These are phyloP conservation scores for Plectosphaerella cucumerina DNA, from an alignment of 2,329 filamentous ascomycete species.

Conservation along the genomic window DNA sequence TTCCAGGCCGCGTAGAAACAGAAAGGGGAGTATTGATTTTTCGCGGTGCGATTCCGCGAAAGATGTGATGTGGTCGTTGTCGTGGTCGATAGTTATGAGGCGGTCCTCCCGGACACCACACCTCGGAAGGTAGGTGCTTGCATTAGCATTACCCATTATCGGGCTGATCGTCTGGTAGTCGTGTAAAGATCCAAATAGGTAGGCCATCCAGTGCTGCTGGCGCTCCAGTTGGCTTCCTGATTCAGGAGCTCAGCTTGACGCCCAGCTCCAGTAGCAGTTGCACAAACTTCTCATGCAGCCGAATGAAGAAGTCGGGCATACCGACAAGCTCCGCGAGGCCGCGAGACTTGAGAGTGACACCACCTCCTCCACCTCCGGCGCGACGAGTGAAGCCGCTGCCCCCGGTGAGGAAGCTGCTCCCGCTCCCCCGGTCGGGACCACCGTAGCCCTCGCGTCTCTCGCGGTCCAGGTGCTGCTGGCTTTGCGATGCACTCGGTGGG, in stretches of 20 bases:
- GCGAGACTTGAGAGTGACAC: constrained; percentile 52
- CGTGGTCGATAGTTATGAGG: too few species aligned
- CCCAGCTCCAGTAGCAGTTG: constrained; percentile 57
- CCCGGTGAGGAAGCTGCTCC: constrained; percentile 53
- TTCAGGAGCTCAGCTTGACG: constrained; percentile 46
- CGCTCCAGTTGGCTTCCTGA: too few species aligned
- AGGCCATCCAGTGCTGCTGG: too few species aligned
- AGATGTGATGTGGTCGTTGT: too few species aligned
- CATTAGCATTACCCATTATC: constrained; percentile 2
- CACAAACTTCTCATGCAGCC: constrained; percentile 62
- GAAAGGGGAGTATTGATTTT: too few species aligned
- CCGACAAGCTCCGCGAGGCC: constrained; percentile 64
- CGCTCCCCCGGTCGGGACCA: constrained; percentile 28
- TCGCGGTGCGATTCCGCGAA: too few species aligned
- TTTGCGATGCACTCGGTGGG: constrained; percentile 1
- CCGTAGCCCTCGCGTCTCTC: constrained; percentile 5
- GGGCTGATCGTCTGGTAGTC: too few species aligned
- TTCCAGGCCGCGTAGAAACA: too few species aligned
- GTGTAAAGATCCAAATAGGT: background rate
- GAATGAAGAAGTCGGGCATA: constrained; percentile 63
- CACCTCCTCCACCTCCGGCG: constrained; percentile 53
- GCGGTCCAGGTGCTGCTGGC: constrained; percentile 1
- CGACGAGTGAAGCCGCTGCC: constrained; percentile 54
- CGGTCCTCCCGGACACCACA: too few species aligned
- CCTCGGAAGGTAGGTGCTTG: background rate